Conservation (phyloP, 345 rosid genomes). For the Microcos paniculata region DNA sequence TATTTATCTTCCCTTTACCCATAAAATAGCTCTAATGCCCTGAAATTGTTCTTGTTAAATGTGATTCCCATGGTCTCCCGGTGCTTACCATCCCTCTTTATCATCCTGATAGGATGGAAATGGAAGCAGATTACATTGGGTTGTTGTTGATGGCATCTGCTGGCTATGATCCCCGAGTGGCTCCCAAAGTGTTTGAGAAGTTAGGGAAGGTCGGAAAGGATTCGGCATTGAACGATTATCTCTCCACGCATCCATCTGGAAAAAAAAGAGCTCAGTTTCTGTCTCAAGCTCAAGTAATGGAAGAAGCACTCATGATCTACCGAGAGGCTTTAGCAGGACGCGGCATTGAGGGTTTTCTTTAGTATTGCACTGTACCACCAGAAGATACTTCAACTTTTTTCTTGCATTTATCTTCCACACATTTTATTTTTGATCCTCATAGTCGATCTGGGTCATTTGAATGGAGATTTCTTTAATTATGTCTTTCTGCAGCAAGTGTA, state of each 20-base stretch:
- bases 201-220: constrained; percentile 63
- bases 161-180: constrained; percentile 86
- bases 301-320: constrained; percentile 77
- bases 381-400: not conserved
- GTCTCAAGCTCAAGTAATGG: constrained; percentile 84
- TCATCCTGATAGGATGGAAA: constrained; percentile 71
- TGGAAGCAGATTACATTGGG: constrained; percentile 93
- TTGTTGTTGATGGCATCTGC: constrained; percentile 77
- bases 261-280: constrained; percentile 73
- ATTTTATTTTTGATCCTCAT: not conserved
- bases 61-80: not conserved
- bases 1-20: not conserved
- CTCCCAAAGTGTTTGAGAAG: constrained; percentile 81
- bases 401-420: not conserved
- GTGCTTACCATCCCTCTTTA: not conserved
- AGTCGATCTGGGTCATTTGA: not conserved
- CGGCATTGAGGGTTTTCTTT: constrained; percentile 80
- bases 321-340: constrained; percentile 62
- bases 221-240: constrained; percentile 51
- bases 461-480: not conserved
- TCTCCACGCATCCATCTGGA: constrained; percentile 96
- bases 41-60: not conserved
- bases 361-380: constrained; percentile 3
- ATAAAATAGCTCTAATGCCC: not conserved
- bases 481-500: constrained; percentile 6